Conservation (phyloP, 805 yeast genomes). For the Saccharomycopsis malanga region DNA sequence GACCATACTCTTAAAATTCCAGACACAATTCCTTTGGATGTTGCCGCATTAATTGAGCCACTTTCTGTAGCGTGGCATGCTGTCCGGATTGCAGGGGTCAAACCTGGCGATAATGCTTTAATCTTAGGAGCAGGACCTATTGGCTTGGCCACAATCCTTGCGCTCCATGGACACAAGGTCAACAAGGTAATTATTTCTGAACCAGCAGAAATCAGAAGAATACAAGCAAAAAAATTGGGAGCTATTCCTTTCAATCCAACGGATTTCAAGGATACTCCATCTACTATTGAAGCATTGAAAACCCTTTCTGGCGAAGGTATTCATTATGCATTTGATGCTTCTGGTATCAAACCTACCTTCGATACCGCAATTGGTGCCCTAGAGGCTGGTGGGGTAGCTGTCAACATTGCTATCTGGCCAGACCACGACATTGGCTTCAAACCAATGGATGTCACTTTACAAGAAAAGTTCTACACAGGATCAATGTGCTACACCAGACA, state of each 20-base stretch:
- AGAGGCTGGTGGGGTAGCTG: slow-evolving; percentile 48
- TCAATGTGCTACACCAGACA: slow-evolving; percentile 53
- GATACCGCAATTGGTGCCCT: slow-evolving; percentile 44
- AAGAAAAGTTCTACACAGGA: slow-evolving; percentile 51
- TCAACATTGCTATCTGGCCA: slow-evolving; percentile 63
- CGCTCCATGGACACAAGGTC: slow-evolving; percentile 41
- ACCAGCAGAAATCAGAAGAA: slow-evolving; percentile 39
- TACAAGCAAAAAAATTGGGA: slow-evolving; percentile 32
- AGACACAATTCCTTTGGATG: slow-evolving; percentile 33
- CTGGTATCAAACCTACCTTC: slow-evolving; percentile 49
- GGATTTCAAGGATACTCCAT: slow-evolving; percentile 30
- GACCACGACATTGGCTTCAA: slow-evolving; percentile 39
- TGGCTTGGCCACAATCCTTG: slow-evolving; percentile 43
- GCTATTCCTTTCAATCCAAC: slow-evolving; percentile 39
- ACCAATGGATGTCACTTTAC: slow-evolving; percentile 50
- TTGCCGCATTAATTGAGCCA: slow-evolving; percentile 53
- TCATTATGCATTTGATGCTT: slow-evolving; percentile 45
- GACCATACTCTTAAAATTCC: slow-evolving; percentile 38
- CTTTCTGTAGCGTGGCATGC: slow-evolving; percentile 58
- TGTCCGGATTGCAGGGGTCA: slow-evolving; percentile 34
- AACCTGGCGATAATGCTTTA: slow-evolving; percentile 39
- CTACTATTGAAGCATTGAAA: slow-evolving; percentile 33
- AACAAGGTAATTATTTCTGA: slow-evolving; percentile 42
- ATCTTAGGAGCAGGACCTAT: slow-evolving; percentile 53
- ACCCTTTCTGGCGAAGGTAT: slow-evolving; percentile 39